Evolutionary conservation across 306 rosid genomes (phyloP), one percentile per base, ranked within the genome.

Genomic region (Boehmeria nivea): DNA sequence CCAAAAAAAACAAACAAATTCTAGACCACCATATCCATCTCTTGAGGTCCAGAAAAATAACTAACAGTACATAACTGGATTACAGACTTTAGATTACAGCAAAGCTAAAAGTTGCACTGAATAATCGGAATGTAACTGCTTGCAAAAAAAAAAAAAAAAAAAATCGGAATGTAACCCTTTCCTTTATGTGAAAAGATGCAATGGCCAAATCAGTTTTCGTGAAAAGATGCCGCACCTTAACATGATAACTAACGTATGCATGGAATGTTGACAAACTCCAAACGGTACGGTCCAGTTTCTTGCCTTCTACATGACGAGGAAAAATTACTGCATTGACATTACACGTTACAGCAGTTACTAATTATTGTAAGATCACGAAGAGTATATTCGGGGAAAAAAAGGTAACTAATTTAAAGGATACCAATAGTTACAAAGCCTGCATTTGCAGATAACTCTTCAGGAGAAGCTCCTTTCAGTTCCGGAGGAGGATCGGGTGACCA

Each of bases 361-460:
- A 3, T 40, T 40, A n/a, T 11, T 11, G 36, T 45, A 55, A 60
- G 49, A 61, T 40, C 4, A 40, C 10, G 3, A 40, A 8, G n/a
- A 3, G 10, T 10, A 11, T 4, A 31, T 31, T 31, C 36, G 5
- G 9, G 9, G 36, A 10, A 31, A 31, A 31, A 31, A 6, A 31
- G 9, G 9, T 31, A 31, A 31, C 1, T 40, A 40, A 1, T 3
- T n/a, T n/a, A n/a, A 19, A 43, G 76, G 45, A 80, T 81, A 91
- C 98, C 96, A 76, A 91, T 82, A 60, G 89, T 84, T 18, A 91
- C 89, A 71, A 91, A 91, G 73, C 98, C 98, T 54, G 98, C 94
- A 76, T 90, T 90, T 39, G 88, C 95, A 62, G 79, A 78, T 58
- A 91, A 76, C 45, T 88, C 79, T 54, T 84, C 89, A 23, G 74